Evolutionary conservation across 768 basidiomycete species (phyloP).

Genomic region (Russula abietina): DNA sequence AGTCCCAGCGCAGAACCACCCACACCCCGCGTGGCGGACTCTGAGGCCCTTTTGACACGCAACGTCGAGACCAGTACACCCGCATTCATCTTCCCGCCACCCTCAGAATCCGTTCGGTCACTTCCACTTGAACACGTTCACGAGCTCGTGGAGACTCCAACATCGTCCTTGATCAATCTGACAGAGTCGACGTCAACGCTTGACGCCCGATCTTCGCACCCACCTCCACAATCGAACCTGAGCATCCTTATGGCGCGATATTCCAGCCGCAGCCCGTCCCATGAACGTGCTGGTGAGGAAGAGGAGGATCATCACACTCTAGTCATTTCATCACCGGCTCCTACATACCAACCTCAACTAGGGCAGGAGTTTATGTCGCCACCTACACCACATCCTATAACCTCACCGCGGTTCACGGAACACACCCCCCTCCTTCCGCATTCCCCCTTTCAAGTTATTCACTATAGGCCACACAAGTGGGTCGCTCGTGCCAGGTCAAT

Average conservation of each 20-base stretch:
- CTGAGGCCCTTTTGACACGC: constrained; percentile 25
- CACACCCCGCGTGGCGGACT: constrained; percentile 38
- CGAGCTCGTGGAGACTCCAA: constrained; percentile 21
- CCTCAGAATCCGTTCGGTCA: constrained; percentile 16
- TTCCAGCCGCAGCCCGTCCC: constrained; percentile 15
- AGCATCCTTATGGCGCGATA: constrained; percentile 34
- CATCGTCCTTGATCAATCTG: constrained; percentile 28
- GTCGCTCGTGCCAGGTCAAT: constrained; percentile 7
- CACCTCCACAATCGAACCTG: constrained; percentile 31
- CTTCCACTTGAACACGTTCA: constrained; percentile 15
- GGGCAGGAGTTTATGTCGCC: neutral
- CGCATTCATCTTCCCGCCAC: constrained; percentile 21
- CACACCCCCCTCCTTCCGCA: constrained; percentile 18
- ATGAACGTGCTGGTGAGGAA: constrained; percentile 10
- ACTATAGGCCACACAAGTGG: constrained; percentile 12
- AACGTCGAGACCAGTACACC: constrained; percentile 13
- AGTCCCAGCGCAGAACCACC: constrained; percentile 25
- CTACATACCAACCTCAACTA: neutral
- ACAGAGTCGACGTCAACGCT: constrained; percentile 22
- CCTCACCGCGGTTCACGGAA: constrained; percentile 17
- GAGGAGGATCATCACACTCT: constrained; percentile 3
- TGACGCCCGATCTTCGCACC: constrained; percentile 23
- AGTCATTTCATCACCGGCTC: constrained; percentile 5
- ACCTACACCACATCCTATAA: neutral
- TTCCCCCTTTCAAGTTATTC: constrained; percentile 4